These are phyloP conservation scores for Aspergillus kassunensis DNA, from an alignment of 495 filamentous ascomycete species.

Conservation along the genomic window DNA sequence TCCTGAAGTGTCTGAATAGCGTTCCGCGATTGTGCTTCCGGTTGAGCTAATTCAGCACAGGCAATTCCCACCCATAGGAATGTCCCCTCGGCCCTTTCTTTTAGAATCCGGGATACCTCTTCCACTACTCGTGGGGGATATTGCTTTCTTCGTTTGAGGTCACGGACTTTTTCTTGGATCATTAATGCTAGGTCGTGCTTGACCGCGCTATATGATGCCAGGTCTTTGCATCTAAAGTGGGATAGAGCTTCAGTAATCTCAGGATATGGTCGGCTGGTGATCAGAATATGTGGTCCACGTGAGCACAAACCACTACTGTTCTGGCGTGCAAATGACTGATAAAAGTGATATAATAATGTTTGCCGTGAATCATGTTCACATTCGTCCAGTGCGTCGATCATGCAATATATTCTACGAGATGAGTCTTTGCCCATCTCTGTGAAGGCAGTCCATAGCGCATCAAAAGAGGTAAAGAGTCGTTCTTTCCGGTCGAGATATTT, in stretches of 20 bases:
- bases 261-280: constrained; percentile 25
- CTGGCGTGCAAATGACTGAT: background rate
- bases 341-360: background rate
- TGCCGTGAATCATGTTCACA: constrained; percentile 7
- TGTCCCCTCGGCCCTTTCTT: constrained; percentile 25
- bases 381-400: constrained; percentile 29
- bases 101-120: constrained; percentile 14
- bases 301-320: too few relatives aligned
- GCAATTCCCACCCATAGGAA: constrained; percentile 29
- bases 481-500: constrained; percentile 20
- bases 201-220: constrained; percentile 13
- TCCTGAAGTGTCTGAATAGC: constrained; percentile 11
- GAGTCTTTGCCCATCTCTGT: constrained; percentile 10
- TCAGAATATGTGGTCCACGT: constrained; percentile 8
- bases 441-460: constrained; percentile 22
- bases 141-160: constrained; percentile 15
- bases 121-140: constrained; percentile 14
- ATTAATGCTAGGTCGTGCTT: constrained; percentile 16
- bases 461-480: constrained; percentile 24
- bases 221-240: constrained; percentile 13
- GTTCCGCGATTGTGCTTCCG: constrained; percentile 2
- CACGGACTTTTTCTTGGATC: constrained; percentile 19
- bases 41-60: constrained; percentile 11
- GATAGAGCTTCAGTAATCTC: constrained; percentile 17
- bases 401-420: constrained; percentile 14